Evolutionary conservation across 768 basidiomycete species (phyloP).

Genomic region (Dentipellis sp.): DNA sequence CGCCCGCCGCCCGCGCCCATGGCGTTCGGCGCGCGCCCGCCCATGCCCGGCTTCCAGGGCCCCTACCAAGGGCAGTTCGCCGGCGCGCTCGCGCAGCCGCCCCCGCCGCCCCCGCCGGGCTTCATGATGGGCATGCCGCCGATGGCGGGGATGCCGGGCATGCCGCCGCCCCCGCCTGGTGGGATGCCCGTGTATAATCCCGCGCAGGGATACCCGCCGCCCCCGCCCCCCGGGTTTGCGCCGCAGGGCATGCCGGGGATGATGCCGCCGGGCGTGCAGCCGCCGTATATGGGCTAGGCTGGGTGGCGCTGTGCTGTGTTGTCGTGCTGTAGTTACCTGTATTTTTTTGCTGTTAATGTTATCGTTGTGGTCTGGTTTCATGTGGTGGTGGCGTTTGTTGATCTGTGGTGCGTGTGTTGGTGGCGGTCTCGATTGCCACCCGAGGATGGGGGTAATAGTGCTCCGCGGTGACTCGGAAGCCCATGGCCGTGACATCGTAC

Average conservation of each 20-base stretch:
- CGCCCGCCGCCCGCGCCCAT: slow-evolving; percentile 72
- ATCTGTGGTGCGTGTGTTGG: too few relatives aligned
- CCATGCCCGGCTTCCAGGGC: slow-evolving; percentile 63
- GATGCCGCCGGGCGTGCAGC: slow-evolving; percentile 21
- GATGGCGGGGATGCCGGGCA: slow-evolving; percentile 23
- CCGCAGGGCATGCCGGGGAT: slow-evolving; percentile 28
- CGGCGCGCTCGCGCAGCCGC: slow-evolving; percentile 59
- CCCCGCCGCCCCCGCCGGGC: slow-evolving; percentile 76
- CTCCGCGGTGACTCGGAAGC: too few relatives aligned
- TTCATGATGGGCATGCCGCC: slow-evolving; percentile 18
- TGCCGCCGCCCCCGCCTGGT: slow-evolving; percentile 22
- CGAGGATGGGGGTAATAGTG: too few relatives aligned
- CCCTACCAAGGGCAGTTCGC: slow-evolving; percentile 92
- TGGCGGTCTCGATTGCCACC: too few relatives aligned
- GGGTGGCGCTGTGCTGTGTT: not conserved
- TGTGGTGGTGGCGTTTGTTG: too few relatives aligned
- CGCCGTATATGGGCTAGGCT: slow-evolving; percentile 4
- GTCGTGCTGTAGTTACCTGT: not conserved
- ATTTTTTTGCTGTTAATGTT: not conserved
- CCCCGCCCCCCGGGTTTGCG: slow-evolving; percentile 59
- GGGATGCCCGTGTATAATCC: slow-evolving; percentile 38
- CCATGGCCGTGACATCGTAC: too few relatives aligned
- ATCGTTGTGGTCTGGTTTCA: not conserved
- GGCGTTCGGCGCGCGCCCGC: slow-evolving; percentile 57
- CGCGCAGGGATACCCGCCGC: slow-evolving; percentile 44